Conservation (phyloP, 495 filamentous ascomycete genomes). For the Astrocystis sublimbata region DNA sequence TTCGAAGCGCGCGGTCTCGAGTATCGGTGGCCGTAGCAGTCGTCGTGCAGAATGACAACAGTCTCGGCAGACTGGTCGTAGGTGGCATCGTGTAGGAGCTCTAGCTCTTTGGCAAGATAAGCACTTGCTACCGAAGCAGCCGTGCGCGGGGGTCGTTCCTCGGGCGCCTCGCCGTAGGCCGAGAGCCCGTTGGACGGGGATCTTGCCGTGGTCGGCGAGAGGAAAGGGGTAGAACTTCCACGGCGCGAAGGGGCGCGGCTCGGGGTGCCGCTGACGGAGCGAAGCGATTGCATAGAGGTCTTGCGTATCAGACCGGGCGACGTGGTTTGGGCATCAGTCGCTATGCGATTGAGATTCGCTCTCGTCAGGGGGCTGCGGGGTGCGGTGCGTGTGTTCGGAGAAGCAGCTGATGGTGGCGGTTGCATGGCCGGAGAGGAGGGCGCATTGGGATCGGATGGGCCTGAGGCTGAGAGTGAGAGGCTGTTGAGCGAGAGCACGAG, state of each 20-base stretch:
- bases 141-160: slow-evolving; percentile 53
- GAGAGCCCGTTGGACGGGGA: slow-evolving; percentile 33
- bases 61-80: slow-evolving; percentile 58
- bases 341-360: slow-evolving; percentile 35
- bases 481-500: slow-evolving; percentile 45
- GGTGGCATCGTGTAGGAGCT: slow-evolving; percentile 57
- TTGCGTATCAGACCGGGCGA: slow-evolving; percentile 53
- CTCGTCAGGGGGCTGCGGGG: slow-evolving; percentile 54
- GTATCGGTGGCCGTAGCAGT: slow-evolving; percentile 89
- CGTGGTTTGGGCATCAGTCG: slow-evolving; percentile 46
- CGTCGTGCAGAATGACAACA: slow-evolving; percentile 83
- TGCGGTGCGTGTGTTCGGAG: slow-evolving; percentile 39
- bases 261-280: slow-evolving; percentile 44
- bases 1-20: slow-evolving; percentile 75
- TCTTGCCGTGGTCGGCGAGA: slow-evolving; percentile 40
- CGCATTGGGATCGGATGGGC: slow-evolving; percentile 12
- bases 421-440: neutral
- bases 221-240: slow-evolving; percentile 50
- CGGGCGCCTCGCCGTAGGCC: slow-evolving; percentile 38
- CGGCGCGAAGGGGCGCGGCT: slow-evolving; percentile 46
- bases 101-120: slow-evolving; percentile 70
- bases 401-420: slow-evolving; percentile 24
- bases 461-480: slow-evolving; percentile 39
- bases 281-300: slow-evolving; percentile 57
- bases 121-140: slow-evolving; percentile 67